Base-by-base conservation (phyloP, 495 filamentous ascomycete genomes). In the Xylaria intraflava region DNA sequence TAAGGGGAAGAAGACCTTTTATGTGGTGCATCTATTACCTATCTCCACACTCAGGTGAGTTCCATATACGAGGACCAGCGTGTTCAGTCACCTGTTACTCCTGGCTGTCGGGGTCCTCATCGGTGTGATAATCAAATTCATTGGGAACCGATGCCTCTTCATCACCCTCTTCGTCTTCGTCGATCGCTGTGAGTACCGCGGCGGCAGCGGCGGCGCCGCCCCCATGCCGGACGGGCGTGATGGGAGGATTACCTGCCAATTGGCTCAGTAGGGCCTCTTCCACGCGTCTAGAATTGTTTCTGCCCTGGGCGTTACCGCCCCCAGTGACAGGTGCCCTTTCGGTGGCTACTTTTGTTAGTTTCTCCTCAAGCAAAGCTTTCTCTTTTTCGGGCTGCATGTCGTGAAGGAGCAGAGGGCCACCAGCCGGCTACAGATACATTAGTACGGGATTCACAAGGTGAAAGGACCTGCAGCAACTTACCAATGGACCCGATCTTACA, bases 371-470 rank as follows among this genome's bases (percentile, higher is more conserved):
- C 10, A 90, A 80, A 23, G 80, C 71, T 63, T 91, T 91, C 38
- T 84, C 70, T 63, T 94, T 87, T 3, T 81, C 78, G 6, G 90
- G 88, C 47, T 85, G 79, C 31, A 85, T 89, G 68, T 99, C 94
- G n/a, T 85, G 74, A 22, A 97, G 80, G 23, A 99, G 78, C 12
- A 97, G 85, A 23, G 95, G 88, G 52, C 94, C 94, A 49, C 93
- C 91, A 46, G 94, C 96, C 53, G 94, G 90, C 88, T 95, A 57
- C 22, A 51, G 44, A 45, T 24, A 50, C 0, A 65, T 84, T 76
- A 86, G 77, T 46, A 68, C 45, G 5, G 10, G 43, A 33, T 43
- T 46, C 3, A 56, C 36, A 61, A 24, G n/a, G 27, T 19, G 40
- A 16, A 6, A 39, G 23, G 49, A 17, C 19, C 20, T 22, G 36